Base-by-base conservation (phyloP, 257 asterid genomes). In the Ballota nigra region DNA sequence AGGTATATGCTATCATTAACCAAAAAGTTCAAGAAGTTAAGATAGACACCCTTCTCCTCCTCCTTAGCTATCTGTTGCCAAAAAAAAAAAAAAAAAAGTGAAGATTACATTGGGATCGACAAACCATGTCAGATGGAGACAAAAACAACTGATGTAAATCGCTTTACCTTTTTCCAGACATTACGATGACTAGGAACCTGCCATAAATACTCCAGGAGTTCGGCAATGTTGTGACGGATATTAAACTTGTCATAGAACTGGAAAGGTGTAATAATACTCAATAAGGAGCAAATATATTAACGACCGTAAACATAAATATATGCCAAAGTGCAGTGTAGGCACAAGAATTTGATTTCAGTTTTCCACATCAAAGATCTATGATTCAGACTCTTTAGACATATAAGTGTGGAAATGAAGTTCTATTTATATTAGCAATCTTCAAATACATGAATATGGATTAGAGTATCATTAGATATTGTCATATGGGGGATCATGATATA, bases 231-330 rank as follows among this genome's bases (percentile, higher is more conserved):
- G 83, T 95, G 99, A 49, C 98, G 99, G 77, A 95, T 95, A 79
- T 92, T 95, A 59, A 95, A 95, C 86, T 95, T 95, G 91, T 95
- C 99, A 82, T 95, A 95, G 84, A 95, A 95, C 99, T 95, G 92
- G 76, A 70, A 15, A 61, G 61, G 74, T 65, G 78, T 19, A 71
- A 77, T 4, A 68, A 11, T 31, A 72, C 18, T 70, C 74, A 72
- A 75, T 74, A 75, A 80, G 77, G 33, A 66, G 29, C 29, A 29
- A 51, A 63, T 52, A 71, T 16, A 70, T 18, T 11, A 75, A 15
- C 20, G 11, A 66, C 65, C 49, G 19, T n/a, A 34, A 13, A 36
- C 19, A 34, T 4, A 40, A 26, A 49, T 40, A 8, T 10, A 63
- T n/a, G 60, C 5, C 43, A 28, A 62, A 34, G 8, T 19, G 56